Percentiles rank a stretch among this genome's conserved stretches.
phyloP scores from a whole-genome alignment of 768 basidiomycete genomes.

The Boletellus emodensis region DNA sequence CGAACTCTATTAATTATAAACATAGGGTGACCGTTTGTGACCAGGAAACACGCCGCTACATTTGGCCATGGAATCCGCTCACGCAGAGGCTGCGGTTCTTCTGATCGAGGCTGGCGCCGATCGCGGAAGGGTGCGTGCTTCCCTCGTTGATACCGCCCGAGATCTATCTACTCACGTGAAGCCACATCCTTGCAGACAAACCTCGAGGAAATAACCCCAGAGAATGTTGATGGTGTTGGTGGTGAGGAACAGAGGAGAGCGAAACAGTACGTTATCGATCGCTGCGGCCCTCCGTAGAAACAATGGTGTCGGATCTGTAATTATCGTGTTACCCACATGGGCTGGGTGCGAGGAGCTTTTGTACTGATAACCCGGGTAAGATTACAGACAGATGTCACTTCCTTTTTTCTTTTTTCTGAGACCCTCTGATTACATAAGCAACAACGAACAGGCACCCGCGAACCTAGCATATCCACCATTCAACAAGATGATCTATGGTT shows the following conservation, averaged over 20 bases:
- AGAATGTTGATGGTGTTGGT: conserved; percentile 88
- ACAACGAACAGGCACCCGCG: background rate
- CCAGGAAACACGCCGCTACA: conserved; percentile 94
- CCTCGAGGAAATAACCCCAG: conserved; percentile 79
- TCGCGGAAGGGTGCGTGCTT: conserved; percentile 67
- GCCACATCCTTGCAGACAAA: conserved; percentile 53
- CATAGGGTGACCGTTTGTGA: conserved; percentile 7
- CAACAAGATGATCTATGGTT: conserved; percentile 6
- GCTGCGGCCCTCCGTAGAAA: conserved; percentile 48
- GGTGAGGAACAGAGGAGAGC: conserved; percentile 80
- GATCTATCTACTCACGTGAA: background rate
- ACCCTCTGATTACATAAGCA: background rate
- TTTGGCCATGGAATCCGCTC: conserved; percentile 94
- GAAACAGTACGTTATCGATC: conserved; percentile 68
- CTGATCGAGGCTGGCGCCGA: conserved; percentile 96
- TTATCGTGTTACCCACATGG: background rate
- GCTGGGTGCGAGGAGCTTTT: too few relatives aligned
- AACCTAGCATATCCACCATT: conserved; percentile 1
- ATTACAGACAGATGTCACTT: background rate
- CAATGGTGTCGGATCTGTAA: background rate
- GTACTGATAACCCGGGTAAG: too few relatives aligned
- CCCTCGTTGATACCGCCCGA: background rate
- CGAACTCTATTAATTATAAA: background rate
- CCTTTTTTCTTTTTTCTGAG: conserved; percentile 1
- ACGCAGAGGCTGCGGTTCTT: conserved; percentile 84